These are phyloP conservation scores for Talaromyces sp. DNA, from an alignment of 2,329 filamentous ascomycete species.

Conservation along the genomic window DNA sequence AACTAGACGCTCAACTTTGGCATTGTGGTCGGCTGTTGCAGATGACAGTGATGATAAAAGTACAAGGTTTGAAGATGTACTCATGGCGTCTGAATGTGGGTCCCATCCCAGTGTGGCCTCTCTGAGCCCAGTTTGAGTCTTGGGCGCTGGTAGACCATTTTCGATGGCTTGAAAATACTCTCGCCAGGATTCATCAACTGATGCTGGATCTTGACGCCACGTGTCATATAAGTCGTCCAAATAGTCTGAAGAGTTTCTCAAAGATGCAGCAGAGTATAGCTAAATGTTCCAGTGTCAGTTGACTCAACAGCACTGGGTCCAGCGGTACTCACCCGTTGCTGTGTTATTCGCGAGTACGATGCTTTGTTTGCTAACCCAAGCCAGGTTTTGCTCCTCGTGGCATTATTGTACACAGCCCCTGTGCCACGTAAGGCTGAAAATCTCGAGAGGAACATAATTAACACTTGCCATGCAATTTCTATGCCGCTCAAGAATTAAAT, in stretches of 20 bases:
- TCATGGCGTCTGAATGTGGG: background rate
- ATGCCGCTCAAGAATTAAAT: too few species aligned
- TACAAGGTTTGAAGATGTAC: background rate
- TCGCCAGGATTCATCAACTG: constrained; percentile 96
- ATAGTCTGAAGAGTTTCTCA: constrained; percentile 53
- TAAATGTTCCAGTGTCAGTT: too few species aligned
- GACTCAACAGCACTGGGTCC: too few species aligned
- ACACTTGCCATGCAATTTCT: too few species aligned
- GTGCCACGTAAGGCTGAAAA: too few species aligned
- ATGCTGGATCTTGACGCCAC: constrained; percentile 89
- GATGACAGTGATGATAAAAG: background rate
- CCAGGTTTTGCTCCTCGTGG: too few species aligned
- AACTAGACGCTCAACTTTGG: constrained; percentile 95
- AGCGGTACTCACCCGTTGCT: too few species aligned
- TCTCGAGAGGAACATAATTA: too few species aligned
- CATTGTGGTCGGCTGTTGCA: constrained; percentile 68
- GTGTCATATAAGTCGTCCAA: constrained; percentile 99
- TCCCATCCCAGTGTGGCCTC: background rate
- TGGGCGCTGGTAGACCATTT: constrained; percentile 86
- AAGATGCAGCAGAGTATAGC: too few species aligned
- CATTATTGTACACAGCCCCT: too few species aligned
- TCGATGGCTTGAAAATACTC: constrained; percentile 90
- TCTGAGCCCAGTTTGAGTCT: constrained; percentile 60
- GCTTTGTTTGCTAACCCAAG: too few species aligned
- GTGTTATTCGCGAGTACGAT: too few species aligned